Percentiles rank a stretch among this genome's conserved stretches.
Evolutionary conservation across 1,139 yeast species (phyloP).

Genomic region (Lodderomyces beijingensis): DNA sequence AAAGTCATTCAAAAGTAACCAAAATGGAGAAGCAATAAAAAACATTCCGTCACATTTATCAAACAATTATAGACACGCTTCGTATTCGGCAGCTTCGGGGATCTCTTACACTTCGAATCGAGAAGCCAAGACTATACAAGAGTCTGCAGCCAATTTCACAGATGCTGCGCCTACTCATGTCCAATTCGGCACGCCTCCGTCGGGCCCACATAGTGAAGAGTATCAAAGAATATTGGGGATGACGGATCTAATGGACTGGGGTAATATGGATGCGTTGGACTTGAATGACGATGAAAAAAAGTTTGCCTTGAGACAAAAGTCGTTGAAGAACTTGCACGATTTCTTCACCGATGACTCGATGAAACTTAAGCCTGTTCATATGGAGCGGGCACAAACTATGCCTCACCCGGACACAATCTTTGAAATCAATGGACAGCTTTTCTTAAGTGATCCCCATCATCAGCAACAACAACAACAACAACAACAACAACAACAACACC

Average conservation of each 20-base stretch:
- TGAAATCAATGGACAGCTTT: conserved; percentile 21
- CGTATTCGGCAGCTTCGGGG: conserved; percentile 79
- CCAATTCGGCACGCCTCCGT: conserved; percentile 77
- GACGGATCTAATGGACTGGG: conserved; percentile 35
- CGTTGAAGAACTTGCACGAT: conserved; percentile 14
- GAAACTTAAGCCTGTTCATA: conserved; percentile 3
- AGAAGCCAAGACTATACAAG: conserved; percentile 27
- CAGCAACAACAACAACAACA: conserved; percentile 4
- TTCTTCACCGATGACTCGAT: conserved; percentile 12
- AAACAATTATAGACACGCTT: conserved; percentile 52
- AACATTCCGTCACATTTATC: conserved; percentile 9
- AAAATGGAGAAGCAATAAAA: conserved; percentile 5
- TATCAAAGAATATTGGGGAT: conserved; percentile 16
- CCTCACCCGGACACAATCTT: conserved; percentile 32
- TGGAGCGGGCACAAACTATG: conserved; percentile 11
- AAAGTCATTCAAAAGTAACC: too few relatives aligned
- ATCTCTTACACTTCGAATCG: conserved; percentile 58
- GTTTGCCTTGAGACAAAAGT: conserved; percentile 11
- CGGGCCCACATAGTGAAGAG: conserved; percentile 29
- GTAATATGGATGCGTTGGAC: conserved; percentile 28
- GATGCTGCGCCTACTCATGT: conserved; percentile 54
- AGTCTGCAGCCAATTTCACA: conserved; percentile 16
- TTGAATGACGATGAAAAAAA: conserved; percentile 13
- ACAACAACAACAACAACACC: conserved; percentile 7
- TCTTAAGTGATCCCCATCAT: conserved; percentile 4